Evolutionary conservation across 148 eudicot genomes (phyloP), one percentile per base, ranked within the genome.

Genomic region (Camellia granthamiana): DNA sequence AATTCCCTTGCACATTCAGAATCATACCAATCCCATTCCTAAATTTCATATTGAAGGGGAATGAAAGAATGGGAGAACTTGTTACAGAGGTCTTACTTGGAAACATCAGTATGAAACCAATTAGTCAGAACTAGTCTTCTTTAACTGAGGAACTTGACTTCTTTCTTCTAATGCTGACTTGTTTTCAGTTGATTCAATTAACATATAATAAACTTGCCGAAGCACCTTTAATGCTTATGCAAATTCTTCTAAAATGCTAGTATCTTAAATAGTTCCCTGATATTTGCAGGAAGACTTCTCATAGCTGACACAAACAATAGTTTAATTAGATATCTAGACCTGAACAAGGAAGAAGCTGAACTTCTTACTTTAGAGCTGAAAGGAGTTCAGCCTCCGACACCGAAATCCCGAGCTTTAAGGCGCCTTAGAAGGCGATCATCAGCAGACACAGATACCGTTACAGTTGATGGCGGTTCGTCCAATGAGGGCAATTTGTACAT

Each of bases 221-320:
- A 60, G 30, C 47, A 42, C 38, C 61, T 42, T 75, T 51, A 10
- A 60, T 15, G n/a, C 76, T 52, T 30, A 9, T 21, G 30, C 44
- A 30, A 30, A 30, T 55, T 56, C 56, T 55, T 21, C 21, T 30
- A 38, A 38, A 64, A 75, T 75, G 51, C 41, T 30, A 30, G 64
- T 55, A 14, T 49, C 61, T 54, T 72, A 16, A 7, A 23, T 41
- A 46, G 51, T 46, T 54, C 51, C 65, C 12, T 76, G 30, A 7
- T 49, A 44, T 56, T 71, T 86, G 84, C 90, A 95, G 97, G 99
- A 76, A 90, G 84, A 79, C 85, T 95, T 69, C 85, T 85, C 74
- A 87, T 95, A 77, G 97, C 99, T 30, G 99, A 95, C 85, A 93
- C 99, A 71, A 95, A 95, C 84, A 95, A 93, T 81, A 93, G 93